phyloP scores from a whole-genome alignment of 257 asterid genomes.

The Nicotiana sylvestris region DNA sequence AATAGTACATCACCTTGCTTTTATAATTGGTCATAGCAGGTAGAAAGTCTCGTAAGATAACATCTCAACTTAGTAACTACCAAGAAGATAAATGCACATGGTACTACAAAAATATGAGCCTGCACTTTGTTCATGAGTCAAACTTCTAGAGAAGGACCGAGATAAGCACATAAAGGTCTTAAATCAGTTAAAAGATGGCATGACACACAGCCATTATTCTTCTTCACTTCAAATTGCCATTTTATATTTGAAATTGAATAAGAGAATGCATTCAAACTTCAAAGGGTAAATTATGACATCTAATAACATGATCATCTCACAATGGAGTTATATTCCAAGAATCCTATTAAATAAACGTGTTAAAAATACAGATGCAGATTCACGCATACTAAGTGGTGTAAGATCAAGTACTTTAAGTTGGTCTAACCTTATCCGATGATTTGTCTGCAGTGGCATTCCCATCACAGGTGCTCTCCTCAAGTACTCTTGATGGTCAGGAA shows the following conservation, averaged over 20 bases:
- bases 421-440: constrained; percentile 51
- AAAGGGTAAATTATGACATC: not conserved
- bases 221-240: no score
- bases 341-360: not conserved
- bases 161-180: not conserved
- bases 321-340: not conserved
- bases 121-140: not conserved
- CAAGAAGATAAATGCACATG: not conserved
- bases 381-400: not conserved
- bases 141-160: not conserved
- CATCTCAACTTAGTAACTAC: not conserved
- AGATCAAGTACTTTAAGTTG: constrained; percentile 4
- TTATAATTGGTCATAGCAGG: not conserved
- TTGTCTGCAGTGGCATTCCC: constrained; percentile 36
- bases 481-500: constrained; percentile 30
- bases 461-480: constrained; percentile 32
- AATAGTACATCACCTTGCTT: not conserved
- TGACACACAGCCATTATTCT: no score
- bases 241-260: not conserved
- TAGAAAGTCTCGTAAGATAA: not conserved
- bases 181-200: not conserved
- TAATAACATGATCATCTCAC: not conserved
- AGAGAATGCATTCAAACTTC: not conserved
- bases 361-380: not conserved
- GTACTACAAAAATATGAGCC: not conserved